Conservation (phyloP, 1,284 basidiomycete genomes). For the Boletus semigastroideus region DNA sequence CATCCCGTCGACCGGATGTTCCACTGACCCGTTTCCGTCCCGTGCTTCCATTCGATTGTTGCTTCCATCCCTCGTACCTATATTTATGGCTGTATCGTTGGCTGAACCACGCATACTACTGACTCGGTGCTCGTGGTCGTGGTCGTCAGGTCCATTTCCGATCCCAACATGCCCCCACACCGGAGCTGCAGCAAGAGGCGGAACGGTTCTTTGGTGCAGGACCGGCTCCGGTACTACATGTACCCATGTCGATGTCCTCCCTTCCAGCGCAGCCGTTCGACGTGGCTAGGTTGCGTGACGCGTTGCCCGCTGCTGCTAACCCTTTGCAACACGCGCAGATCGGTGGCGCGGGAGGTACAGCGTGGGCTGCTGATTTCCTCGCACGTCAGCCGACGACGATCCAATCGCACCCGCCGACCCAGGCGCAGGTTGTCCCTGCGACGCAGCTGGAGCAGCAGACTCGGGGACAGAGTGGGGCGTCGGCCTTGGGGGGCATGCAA, state of each 20-base stretch:
- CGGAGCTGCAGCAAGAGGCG: slow-evolving; percentile 61
- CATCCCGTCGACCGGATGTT: slow-evolving; percentile 11
- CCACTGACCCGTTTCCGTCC: not conserved
- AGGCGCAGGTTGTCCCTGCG: not conserved
- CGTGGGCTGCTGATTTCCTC: slow-evolving; percentile 52
- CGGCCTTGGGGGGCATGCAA: slow-evolving; percentile 9
- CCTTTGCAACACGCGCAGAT: slow-evolving; percentile 31
- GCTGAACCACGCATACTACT: not conserved
- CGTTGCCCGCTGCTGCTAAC: slow-evolving; percentile 46
- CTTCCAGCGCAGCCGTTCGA: slow-evolving; percentile 41
- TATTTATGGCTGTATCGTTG: not conserved
- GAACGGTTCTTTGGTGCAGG: slow-evolving; percentile 60
- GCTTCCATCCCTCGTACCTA: not conserved
- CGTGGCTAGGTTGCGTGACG: slow-evolving; percentile 53
- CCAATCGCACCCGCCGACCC: not conserved
- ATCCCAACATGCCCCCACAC: slow-evolving; percentile 44
- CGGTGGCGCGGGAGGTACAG: slow-evolving; percentile 7
- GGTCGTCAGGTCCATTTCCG: slow-evolving; percentile 48
- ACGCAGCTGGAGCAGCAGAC: slow-evolving; percentile 20
- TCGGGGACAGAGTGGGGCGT: slow-evolving; percentile 3
- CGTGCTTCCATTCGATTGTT: slow-evolving; percentile 8
- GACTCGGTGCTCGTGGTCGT: not conserved
- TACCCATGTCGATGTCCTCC: slow-evolving; percentile 23
- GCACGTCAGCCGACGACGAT: slow-evolving; percentile 36
- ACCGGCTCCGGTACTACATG: slow-evolving; percentile 26